phyloP scores from a whole-genome alignment of 148 eudicot genomes.

The Chenopodium album region DNA sequence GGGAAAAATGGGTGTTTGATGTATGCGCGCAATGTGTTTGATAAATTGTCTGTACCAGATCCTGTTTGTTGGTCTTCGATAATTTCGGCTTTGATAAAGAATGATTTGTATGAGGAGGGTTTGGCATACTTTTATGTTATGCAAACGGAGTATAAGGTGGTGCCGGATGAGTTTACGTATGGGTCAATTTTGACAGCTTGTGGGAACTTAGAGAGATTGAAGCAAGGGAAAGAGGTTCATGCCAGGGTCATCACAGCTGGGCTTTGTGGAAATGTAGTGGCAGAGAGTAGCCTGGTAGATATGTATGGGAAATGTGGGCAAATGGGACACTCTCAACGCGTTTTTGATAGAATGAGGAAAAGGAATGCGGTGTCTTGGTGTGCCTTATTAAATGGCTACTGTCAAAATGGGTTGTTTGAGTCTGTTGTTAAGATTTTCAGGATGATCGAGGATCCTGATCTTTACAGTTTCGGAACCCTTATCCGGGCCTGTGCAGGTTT shows the following conservation, averaged over 20 bases:
- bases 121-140: constrained; percentile 48
- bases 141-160: constrained; percentile 44
- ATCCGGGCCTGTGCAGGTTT: constrained; percentile 87
- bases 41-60: constrained; percentile 62
- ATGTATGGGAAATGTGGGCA: constrained; percentile 85
- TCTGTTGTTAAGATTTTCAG: constrained; percentile 55
- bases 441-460: constrained; percentile 43
- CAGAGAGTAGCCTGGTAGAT: constrained; percentile 74
- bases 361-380: constrained; percentile 71
- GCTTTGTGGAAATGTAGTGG: constrained; percentile 50
- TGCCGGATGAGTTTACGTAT: constrained; percentile 60
- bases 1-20: constrained; percentile 47
- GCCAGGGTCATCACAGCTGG: constrained; percentile 47
- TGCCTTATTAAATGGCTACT: constrained; percentile 78
- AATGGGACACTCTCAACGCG: constrained; percentile 40
- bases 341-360: constrained; percentile 59
- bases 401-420: constrained; percentile 62
- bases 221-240: constrained; percentile 73
- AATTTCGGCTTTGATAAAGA: constrained; percentile 58
- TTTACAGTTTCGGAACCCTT: constrained; percentile 77
- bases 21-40: constrained; percentile 56
- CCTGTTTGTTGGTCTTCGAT: constrained; percentile 73
- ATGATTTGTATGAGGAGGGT: constrained; percentile 58
- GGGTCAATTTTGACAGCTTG: constrained; percentile 71
- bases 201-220: constrained; percentile 59